Conservation (phyloP, 352 stramenopile species). For the Phytopythium cucurbitacearum region DNA sequence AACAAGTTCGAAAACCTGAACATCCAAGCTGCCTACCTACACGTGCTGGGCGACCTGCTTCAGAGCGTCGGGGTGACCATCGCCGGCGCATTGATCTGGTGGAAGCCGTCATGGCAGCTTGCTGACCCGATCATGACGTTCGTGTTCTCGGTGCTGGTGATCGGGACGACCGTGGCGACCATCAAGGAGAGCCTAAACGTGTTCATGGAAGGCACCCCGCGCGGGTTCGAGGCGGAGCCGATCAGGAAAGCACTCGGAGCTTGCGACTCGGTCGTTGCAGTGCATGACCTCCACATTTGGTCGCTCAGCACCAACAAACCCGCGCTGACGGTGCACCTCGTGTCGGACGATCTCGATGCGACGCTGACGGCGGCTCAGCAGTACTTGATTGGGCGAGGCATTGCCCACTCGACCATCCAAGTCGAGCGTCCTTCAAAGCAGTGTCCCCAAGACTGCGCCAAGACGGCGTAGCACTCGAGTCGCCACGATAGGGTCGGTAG, state of each 20-base stretch:
- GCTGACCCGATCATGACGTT: slow-evolving; percentile 97
- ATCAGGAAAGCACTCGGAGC: slow-evolving; percentile 73
- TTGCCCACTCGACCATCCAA: slow-evolving; percentile 89
- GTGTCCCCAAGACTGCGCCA: slow-evolving; percentile 70
- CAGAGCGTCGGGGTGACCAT: slow-evolving; percentile 96
- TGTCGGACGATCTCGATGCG: slow-evolving; percentile 59
- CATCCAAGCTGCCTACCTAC: slow-evolving; percentile 95
- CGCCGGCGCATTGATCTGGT: slow-evolving; percentile 96
- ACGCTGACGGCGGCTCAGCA: slow-evolving; percentile 63
- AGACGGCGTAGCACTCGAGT: too few species aligned
- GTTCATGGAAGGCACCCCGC: slow-evolving; percentile 94
- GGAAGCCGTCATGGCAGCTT: slow-evolving; percentile 94
- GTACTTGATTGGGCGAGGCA: slow-evolving; percentile 67
- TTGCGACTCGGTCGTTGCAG: slow-evolving; percentile 87
- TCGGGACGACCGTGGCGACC: slow-evolving; percentile 91
- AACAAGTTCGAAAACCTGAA: slow-evolving; percentile 91
- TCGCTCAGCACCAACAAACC: slow-evolving; percentile 89
- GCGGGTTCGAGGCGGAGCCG: slow-evolving; percentile 85
- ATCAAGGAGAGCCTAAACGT: slow-evolving; percentile 90
- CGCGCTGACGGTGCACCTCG: slow-evolving; percentile 92
- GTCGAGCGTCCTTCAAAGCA: slow-evolving; percentile 60
- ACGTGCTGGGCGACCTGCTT: slow-evolving; percentile 96
- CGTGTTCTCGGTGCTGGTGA: slow-evolving; percentile 94
- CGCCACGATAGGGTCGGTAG: too few species aligned
- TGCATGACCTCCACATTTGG: slow-evolving; percentile 99